Evolutionary conservation across 495 filamentous ascomycete species (phyloP), one percentile per base, ranked within the genome.

Genomic region (Hyphodiscus hymeniophilus): DNA sequence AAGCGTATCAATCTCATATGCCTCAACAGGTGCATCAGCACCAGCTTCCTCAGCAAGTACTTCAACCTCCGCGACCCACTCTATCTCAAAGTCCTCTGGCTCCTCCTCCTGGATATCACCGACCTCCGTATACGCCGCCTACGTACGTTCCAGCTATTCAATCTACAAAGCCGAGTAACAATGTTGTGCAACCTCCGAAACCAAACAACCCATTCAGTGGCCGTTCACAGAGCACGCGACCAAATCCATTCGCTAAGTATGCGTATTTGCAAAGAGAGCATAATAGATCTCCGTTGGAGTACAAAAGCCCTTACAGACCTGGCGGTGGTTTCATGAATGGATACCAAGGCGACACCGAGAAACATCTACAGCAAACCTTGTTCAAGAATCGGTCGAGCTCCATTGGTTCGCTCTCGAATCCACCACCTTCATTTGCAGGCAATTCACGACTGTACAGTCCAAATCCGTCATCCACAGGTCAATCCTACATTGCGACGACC

Each of bases 261-360:
- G 56, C 60, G 12, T 79, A 75, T 51, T 72, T 79, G 56, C 68
- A 72, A 46, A 62, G 71, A 20, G 59, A 75, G 39, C 65, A 74
- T 40, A 75, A 75, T 48, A 64, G 66, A 66, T 66, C 50, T 45
- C 61, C 58, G 24, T 32, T 50, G 8, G 51, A 55, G 12, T 61
- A 79, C 53, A 65, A 67, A 26, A 74, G 72, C 2, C 75, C 74
- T 12, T 79, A 79, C 50, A 65, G 67, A 21, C 68, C 65, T 59
- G 69, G 69, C 24, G 67, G 67, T 38, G 75, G 72, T 0, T 77
- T 77, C 50, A 73, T 71, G 11, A 77, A 79, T 46, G 74, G 73
- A 3, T 79, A 76, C 38, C 71, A 76, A 50, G 73, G 71, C 12
- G 71, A 65, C 12, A 55, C 73, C 5, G 57, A 66, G 24, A 66